phyloP scores from a whole-genome alignment of 768 basidiomycete genomes.

The Naganishia vaughanmartiniae region DNA sequence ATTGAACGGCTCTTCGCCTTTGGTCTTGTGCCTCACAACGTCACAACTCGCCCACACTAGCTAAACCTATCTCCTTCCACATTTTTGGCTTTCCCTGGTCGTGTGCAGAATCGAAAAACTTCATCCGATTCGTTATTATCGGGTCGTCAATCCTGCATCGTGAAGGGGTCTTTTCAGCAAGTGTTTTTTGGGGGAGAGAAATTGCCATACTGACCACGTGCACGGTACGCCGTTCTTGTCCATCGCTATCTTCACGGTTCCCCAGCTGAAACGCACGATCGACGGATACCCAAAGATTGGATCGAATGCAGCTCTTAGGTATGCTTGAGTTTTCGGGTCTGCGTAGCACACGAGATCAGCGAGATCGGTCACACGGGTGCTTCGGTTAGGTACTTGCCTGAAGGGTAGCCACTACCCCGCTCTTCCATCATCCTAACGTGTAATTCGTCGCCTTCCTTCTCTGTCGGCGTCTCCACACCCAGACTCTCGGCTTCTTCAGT shows the following conservation, averaged over 20 bases:
- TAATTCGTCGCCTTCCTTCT: constrained; percentile 26
- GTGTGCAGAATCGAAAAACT: constrained; percentile 68
- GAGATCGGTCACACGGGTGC: not conserved
- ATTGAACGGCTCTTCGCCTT: not conserved
- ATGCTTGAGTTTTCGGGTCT: constrained; percentile 91
- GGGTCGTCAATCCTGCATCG: constrained; percentile 75
- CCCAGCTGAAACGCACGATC: constrained; percentile 91
- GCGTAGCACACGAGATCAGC: constrained; percentile 4
- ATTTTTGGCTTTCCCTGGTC: constrained; percentile 75
- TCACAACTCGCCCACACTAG: constrained; percentile 67
- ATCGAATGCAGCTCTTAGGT: constrained; percentile 72
- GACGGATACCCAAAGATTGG: constrained; percentile 90
- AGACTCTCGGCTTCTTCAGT: constrained; percentile 43
- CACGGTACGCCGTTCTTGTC: constrained; percentile 75
- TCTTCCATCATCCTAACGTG: constrained; percentile 35
- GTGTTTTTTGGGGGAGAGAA: not conserved
- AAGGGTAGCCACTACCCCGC: constrained; percentile 86
- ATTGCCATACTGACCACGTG: constrained; percentile 61
- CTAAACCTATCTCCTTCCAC: constrained; percentile 70
- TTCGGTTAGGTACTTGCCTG: constrained; percentile 57
- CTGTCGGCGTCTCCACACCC: constrained; percentile 56
- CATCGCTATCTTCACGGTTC: constrained; percentile 78
- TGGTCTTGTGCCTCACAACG: not conserved
- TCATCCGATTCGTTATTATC: constrained; percentile 69
- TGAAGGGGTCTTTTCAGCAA: constrained; percentile 4